phyloP scores from a whole-genome alignment of 257 asterid species.

The Nyctanthes arbortristis region DNA sequence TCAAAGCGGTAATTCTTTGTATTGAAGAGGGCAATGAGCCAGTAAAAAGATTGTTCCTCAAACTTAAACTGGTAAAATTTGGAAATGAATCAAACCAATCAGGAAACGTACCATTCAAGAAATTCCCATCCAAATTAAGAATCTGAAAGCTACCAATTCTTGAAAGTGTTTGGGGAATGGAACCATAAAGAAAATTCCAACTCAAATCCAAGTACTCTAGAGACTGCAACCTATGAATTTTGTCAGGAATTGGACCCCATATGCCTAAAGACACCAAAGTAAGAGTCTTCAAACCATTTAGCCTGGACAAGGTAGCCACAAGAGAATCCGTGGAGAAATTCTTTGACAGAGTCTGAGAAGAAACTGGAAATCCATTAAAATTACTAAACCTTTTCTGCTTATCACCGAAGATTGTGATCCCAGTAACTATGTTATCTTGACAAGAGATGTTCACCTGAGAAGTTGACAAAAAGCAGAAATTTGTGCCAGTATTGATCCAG shows the following conservation, averaged over 20 bases:
- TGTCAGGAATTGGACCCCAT: conserved; percentile 64
- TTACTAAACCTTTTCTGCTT: conserved; percentile 26
- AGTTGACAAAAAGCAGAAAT: conserved; percentile 52
- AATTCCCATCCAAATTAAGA: conserved; percentile 59
- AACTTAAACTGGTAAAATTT: conserved; percentile 54
- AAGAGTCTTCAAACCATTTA: conserved; percentile 46
- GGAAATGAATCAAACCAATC: conserved; percentile 42
- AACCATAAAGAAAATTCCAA: conserved; percentile 56
- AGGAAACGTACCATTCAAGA: conserved; percentile 57
- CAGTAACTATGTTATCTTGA: conserved; percentile 41
- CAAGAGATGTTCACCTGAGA: conserved; percentile 55
- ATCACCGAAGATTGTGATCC: conserved; percentile 50
- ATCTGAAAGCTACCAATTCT: conserved; percentile 43
- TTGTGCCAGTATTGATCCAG: conserved; percentile 34
- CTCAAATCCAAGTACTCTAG: conserved; percentile 61
- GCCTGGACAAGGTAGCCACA: conserved; percentile 58
- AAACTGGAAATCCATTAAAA: conserved; percentile 46
- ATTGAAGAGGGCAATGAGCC: conserved; percentile 51
- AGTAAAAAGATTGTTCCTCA: conserved; percentile 41
- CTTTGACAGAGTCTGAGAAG: conserved; percentile 39
- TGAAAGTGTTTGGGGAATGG: conserved; percentile 47
- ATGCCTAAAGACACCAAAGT: conserved; percentile 61
- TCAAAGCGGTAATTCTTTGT: conserved; percentile 29
- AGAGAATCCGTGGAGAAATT: conserved; percentile 71
- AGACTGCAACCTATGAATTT: conserved; percentile 51